phyloP scores from a whole-genome alignment of 1,284 basidiomycete genomes.

The Fistulinella cinereoalba region DNA sequence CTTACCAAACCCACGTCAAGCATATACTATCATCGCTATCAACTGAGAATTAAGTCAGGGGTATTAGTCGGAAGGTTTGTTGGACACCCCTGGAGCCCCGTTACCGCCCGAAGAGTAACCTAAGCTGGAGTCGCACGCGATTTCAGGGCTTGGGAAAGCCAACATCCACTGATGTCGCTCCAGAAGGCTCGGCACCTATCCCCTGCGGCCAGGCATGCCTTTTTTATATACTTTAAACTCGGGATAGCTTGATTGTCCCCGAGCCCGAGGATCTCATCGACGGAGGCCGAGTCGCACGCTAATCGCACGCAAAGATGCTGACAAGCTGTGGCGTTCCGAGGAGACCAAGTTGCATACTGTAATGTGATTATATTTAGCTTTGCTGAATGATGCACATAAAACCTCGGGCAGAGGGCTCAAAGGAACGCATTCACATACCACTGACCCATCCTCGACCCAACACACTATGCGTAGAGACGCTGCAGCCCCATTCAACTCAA shows the following conservation, averaged over 20 bases:
- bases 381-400: conserved; percentile 10
- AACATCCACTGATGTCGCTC: neutral
- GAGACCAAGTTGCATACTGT: neutral
- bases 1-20: too few species aligned
- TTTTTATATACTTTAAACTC: conserved; percentile 2
- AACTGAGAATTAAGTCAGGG: too few species aligned
- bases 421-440: neutral
- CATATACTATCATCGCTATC: too few species aligned
- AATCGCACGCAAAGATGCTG: too few species aligned
- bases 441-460: neutral
- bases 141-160: conserved; percentile 7
- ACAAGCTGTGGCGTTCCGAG: neutral
- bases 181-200: neutral
- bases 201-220: neutral
- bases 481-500: conserved; percentile 24
- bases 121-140: neutral
- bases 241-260: neutral
- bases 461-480: conserved; percentile 24
- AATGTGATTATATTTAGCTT: conserved; percentile 1
- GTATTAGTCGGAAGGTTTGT: too few species aligned
- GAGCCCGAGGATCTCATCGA: conserved; percentile 5
- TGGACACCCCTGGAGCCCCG: too few species aligned
- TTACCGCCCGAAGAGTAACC: neutral
- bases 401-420: conserved; percentile 1
- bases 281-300: too few species aligned